phyloP scores from a whole-genome alignment of 208 protist species.

The Leishmania turanica region DNA sequence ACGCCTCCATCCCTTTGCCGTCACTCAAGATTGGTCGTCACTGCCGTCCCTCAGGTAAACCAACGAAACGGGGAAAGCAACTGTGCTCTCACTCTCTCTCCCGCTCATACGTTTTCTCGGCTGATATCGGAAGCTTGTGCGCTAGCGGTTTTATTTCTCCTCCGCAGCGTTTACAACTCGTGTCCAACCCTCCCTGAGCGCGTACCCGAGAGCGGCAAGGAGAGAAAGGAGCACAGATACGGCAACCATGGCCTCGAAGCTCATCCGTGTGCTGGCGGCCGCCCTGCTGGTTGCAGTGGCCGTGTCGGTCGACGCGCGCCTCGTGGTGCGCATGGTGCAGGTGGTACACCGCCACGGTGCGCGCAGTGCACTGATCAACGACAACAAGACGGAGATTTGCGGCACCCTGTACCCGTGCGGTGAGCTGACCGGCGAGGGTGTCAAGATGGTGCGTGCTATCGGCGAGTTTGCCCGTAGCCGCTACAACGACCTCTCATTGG shows the following conservation, averaged over 20 bases:
- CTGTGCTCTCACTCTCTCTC: background rate
- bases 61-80: too few relatives aligned
- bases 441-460: conserved; percentile 40
- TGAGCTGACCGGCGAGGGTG: conserved; percentile 42
- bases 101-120: background rate
- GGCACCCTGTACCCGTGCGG: conserved; percentile 42
- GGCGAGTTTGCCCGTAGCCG: conserved; percentile 39
- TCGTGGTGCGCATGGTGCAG: conserved; percentile 45
- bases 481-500: conserved; percentile 45
- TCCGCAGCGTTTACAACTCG: background rate
- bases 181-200: background rate
- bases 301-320: conserved; percentile 19
- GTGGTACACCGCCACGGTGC: conserved; percentile 55
- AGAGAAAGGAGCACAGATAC: background rate
- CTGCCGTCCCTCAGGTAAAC: too few relatives aligned
- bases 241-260: conserved; percentile 2
- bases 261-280: conserved; percentile 6
- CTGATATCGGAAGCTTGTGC: background rate
- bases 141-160: background rate
- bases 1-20: background rate
- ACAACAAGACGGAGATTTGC: conserved; percentile 41
- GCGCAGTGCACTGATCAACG: conserved; percentile 24
- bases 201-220: background rate
- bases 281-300: conserved; percentile 19
- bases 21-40: background rate